Conservation (phyloP, 2,329 filamentous ascomycete species). For the Fusarium coffeatum region DNA sequence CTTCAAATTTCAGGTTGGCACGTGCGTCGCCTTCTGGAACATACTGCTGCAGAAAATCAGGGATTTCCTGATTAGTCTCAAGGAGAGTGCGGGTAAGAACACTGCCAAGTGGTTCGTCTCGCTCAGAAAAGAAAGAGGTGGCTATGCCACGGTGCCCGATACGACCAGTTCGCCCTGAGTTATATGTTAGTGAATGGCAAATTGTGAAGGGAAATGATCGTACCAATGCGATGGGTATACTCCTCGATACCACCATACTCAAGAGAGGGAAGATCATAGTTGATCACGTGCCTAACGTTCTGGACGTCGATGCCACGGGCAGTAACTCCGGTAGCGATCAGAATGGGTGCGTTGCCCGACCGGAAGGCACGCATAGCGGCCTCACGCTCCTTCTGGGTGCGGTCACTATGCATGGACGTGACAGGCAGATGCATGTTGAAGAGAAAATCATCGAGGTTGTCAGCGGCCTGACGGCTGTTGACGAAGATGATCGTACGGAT, state of each 20-base stretch:
- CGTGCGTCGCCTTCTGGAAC: constrained; percentile 66
- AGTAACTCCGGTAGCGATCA: constrained; percentile 87
- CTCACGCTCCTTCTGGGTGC: constrained; percentile 91
- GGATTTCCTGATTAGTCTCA: constrained; percentile 81
- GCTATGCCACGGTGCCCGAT: constrained; percentile 90
- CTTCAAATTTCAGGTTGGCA: constrained; percentile 65
- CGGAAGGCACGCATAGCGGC: constrained; percentile 90
- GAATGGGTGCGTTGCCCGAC: constrained; percentile 76
- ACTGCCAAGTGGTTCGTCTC: constrained; percentile 77
- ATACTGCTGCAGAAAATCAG: constrained; percentile 80
- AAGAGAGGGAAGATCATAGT: constrained; percentile 84
- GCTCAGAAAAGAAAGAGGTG: constrained; percentile 87
- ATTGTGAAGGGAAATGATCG: constrained; percentile 43
- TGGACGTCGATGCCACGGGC: constrained; percentile 90
- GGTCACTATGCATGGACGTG: constrained; percentile 88
- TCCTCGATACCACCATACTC: constrained; percentile 90
- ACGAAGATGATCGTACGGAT: constrained; percentile 90
- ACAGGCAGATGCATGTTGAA: constrained; percentile 83
- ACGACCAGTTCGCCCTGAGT: constrained; percentile 85
- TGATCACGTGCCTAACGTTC: constrained; percentile 91
- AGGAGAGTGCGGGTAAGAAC: constrained; percentile 84
- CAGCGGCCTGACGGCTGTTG: constrained; percentile 81
- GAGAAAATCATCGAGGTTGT: constrained; percentile 87
- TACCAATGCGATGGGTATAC: constrained; percentile 94
- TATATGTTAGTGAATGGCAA: constrained; percentile 10